These are phyloP conservation scores for Vachellia pachyceras DNA, from an alignment of 306 rosid species.

Conservation along the genomic window DNA sequence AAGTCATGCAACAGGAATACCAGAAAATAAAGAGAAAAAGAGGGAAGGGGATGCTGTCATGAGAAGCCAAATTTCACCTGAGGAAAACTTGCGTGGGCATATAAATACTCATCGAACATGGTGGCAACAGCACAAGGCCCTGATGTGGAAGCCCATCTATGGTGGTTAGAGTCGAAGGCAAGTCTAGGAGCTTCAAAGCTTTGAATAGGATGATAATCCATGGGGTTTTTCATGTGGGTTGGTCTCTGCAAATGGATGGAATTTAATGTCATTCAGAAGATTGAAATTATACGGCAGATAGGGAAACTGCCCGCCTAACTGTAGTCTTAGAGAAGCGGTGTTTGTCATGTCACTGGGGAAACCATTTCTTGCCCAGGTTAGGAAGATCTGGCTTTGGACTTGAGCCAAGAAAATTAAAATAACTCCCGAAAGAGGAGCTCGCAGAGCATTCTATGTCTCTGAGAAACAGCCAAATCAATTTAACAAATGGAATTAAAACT, in stretches of 20 bases:
- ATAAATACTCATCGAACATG: slow-evolving; percentile 36
- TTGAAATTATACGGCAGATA: slow-evolving; percentile 73
- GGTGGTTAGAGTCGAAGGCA: too few relatives aligned
- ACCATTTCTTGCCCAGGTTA: slow-evolving; percentile 33
- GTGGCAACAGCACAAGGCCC: slow-evolving; percentile 59
- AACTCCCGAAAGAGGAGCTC: slow-evolving; percentile 42
- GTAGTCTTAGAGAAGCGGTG: slow-evolving; percentile 62
- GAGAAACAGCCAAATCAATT: slow-evolving; percentile 15
- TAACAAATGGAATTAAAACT: slow-evolving; percentile 10
- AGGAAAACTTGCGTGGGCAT: slow-evolving; percentile 37
- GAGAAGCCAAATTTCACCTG: slow-evolving; percentile 19
- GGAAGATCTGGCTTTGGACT: slow-evolving; percentile 27
- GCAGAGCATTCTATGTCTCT: slow-evolving; percentile 84
- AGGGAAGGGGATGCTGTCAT: background rate
- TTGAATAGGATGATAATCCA: slow-evolving; percentile 71
- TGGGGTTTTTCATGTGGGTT: slow-evolving; percentile 64
- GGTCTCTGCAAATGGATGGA: slow-evolving; percentile 60
- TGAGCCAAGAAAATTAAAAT: slow-evolving; percentile 34
- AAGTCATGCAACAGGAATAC: slow-evolving; percentile 26
- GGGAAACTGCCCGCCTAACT: slow-evolving; percentile 56
- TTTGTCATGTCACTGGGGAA: slow-evolving; percentile 39
- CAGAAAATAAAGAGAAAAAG: too few relatives aligned
- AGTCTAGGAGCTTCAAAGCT: slow-evolving; percentile 70
- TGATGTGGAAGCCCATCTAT: slow-evolving; percentile 78
- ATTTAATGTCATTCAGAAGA: slow-evolving; percentile 57